phyloP scores from a whole-genome alignment of 306 rosid species.

The Chamaecrista fasciculata region DNA sequence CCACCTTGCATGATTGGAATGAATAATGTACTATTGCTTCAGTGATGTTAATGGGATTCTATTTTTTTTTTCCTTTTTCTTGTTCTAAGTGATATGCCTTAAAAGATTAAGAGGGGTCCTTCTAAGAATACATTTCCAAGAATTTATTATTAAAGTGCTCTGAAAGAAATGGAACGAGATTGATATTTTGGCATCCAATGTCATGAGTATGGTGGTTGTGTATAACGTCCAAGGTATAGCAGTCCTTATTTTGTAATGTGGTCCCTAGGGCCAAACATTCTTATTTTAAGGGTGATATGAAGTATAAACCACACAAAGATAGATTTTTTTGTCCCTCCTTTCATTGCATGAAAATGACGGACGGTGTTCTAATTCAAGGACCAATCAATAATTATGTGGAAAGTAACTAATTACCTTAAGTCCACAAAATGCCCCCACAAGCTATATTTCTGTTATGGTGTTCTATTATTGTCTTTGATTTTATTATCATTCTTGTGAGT shows the following conservation, averaged over 20 bases:
- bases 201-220: too few relatives aligned
- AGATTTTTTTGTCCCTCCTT: background rate
- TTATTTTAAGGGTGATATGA: background rate
- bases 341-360: background rate
- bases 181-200: too few relatives aligned
- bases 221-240: background rate
- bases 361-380: background rate
- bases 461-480: too few relatives aligned
- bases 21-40: background rate
- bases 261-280: background rate
- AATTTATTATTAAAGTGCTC: too few relatives aligned
- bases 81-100: background rate
- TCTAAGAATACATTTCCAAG: too few relatives aligned
- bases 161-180: too few relatives aligned
- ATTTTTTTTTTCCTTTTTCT: background rate
- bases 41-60: background rate
- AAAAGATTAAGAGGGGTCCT: background rate
- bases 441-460: too few relatives aligned
- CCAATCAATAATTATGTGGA: background rate
- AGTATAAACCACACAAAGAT: background rate
- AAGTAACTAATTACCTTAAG: background rate
- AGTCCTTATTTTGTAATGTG: background rate
- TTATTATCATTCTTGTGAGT: too few relatives aligned
- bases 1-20: background rate
- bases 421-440: background rate